phyloP scores from a whole-genome alignment of 495 filamentous ascomycete species.

The Daldinia decipiens region DNA sequence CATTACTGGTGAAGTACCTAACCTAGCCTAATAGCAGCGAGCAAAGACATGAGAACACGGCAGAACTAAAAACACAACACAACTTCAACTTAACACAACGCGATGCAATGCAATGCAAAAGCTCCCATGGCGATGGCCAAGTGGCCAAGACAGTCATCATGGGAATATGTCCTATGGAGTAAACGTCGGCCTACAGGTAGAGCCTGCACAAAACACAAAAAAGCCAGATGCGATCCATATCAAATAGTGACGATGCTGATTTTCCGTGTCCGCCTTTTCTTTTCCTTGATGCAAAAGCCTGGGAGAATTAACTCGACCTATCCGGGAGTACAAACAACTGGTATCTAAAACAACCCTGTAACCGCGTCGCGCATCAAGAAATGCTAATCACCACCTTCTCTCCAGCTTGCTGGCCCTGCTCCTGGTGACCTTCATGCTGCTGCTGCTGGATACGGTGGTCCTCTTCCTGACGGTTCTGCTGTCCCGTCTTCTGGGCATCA shows the following conservation, averaged over 20 bases:
- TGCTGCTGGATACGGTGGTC: no score
- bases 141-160: not conserved
- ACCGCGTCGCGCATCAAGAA: not conserved
- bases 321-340: not conserved
- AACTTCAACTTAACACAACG: no score
- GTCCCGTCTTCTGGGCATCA: not conserved
- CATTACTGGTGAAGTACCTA: not conserved
- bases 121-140: not conserved
- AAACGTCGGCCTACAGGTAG: not conserved
- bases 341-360: not conserved
- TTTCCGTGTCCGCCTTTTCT: not conserved
- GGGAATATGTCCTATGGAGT: no score
- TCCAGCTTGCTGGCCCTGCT: not conserved
- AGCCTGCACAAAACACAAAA: not conserved
- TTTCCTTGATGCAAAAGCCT: not conserved
- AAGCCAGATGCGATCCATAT: not conserved
- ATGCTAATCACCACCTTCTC: not conserved
- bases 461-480: not conserved
- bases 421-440: not conserved
- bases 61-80: not conserved
- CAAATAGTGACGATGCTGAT: no score
- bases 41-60: not conserved
- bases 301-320: constrained; percentile 6
- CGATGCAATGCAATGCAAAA: not conserved
- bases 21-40: not conserved